Evolutionary conservation across 2,329 filamentous ascomycete genomes (phyloP).

Genomic region (Fusarium sp.): DNA sequence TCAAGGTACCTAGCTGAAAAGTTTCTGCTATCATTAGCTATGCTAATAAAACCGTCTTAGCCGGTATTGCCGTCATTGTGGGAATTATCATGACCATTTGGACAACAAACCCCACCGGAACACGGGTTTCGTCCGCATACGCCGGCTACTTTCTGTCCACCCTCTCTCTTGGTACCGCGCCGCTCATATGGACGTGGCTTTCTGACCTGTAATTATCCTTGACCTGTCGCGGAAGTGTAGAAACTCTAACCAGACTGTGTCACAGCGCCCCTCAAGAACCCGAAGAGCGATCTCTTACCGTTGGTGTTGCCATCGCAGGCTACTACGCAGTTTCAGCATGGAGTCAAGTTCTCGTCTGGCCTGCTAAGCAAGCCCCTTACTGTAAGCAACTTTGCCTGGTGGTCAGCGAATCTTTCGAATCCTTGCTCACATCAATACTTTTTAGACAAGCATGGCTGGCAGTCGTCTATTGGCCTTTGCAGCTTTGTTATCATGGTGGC

Average conservation of each 20-base stretch:
- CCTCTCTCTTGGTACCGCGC: background rate
- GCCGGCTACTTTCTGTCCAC: slow-evolving; percentile 61
- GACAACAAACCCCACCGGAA: slow-evolving; percentile 57
- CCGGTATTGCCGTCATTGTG: slow-evolving; percentile 59
- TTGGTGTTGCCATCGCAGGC: slow-evolving; percentile 18
- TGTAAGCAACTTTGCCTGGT: slow-evolving; percentile 6
- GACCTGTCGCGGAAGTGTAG: background rate
- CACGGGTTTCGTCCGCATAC: slow-evolving; percentile 60
- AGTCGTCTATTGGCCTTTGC: background rate
- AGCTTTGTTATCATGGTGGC: background rate
- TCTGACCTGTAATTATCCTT: slow-evolving; percentile 54
- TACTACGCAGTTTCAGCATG: slow-evolving; percentile 20
- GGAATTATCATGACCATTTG: slow-evolving; percentile 66
- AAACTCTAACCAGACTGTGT: background rate
- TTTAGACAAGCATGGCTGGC: background rate
- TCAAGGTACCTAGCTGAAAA: slow-evolving; percentile 50
- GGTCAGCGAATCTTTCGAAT: background rate
- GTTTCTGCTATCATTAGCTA: background rate
- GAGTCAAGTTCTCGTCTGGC: slow-evolving; percentile 14
- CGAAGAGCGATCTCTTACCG: slow-evolving; percentile 17
- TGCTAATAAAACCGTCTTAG: slow-evolving; percentile 17
- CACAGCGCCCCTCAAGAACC: slow-evolving; percentile 13
- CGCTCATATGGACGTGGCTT: slow-evolving; percentile 60
- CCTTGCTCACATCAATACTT: background rate
- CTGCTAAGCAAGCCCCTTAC: slow-evolving; percentile 13